A percentile compares a stretch with the other conserved stretches of the same genome.
These are phyloP conservation scores for Baeospora myosura DNA, from an alignment of 1,284 basidiomycete genomes.

Conservation along the genomic window DNA sequence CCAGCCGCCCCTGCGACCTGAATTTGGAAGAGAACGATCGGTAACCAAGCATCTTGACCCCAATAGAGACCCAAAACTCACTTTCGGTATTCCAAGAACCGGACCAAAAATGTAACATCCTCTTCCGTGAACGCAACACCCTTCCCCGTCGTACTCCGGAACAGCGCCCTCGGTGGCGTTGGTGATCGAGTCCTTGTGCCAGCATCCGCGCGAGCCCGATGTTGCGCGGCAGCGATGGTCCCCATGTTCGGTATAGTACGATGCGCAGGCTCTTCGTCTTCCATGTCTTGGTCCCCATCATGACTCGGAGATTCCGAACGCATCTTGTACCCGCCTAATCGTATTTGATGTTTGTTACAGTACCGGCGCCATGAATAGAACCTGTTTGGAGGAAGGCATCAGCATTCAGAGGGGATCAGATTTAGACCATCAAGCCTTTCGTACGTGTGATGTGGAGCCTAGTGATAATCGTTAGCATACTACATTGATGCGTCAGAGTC, in stretches of 20 bases:
- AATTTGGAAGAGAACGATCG: neutral
- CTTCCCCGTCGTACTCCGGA: constrained; percentile 76
- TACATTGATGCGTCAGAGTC: constrained; percentile 3
- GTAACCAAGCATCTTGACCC: too few relatives aligned
- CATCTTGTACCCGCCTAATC: constrained; percentile 75
- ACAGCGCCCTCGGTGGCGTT: constrained; percentile 68
- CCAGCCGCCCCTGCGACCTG: constrained; percentile 57
- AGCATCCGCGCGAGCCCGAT: constrained; percentile 32
- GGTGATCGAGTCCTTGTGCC: constrained; percentile 54
- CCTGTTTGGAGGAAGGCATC: constrained; percentile 31
- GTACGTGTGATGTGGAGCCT: constrained; percentile 81
- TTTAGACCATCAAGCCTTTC: constrained; percentile 14
- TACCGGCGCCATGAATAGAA: constrained; percentile 84
- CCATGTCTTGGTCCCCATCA: constrained; percentile 31
- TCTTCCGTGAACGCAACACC: constrained; percentile 79
- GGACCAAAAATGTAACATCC: constrained; percentile 66
- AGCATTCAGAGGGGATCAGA: neutral
- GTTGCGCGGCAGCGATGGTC: constrained; percentile 38
- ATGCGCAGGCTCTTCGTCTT: constrained; percentile 28
- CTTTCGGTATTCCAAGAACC: constrained; percentile 69
- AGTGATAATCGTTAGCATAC: constrained; percentile 2
- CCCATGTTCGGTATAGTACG: constrained; percentile 29
- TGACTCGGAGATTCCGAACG: constrained; percentile 35
- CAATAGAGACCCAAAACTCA: constrained; percentile 22
- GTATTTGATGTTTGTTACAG: constrained; percentile 82